Base-by-base conservation (phyloP, 2,329 filamentous ascomycete genomes). In the Penicillium janthinellum region DNA sequence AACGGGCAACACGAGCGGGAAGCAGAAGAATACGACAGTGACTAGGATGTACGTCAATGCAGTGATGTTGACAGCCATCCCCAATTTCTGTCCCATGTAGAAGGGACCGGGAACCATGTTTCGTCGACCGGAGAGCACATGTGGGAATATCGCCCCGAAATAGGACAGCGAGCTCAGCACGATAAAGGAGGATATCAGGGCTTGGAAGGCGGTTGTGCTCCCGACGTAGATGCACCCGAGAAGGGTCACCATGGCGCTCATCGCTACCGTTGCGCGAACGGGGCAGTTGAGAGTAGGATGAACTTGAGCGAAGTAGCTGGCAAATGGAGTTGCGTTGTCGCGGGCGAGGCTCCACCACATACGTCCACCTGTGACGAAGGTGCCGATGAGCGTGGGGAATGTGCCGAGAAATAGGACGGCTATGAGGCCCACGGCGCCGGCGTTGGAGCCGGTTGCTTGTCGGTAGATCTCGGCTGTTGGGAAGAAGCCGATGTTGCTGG, bases 401-500 rank as follows among this genome's bases (percentile, higher is more conserved):
- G 81, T 82, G 2, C 83, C 81, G 0, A 87, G 70, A 62, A 85
- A 80, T 31, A 84, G 78, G 1, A 89, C 78, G 35, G 83, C 72
- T 0, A 86, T 76, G 3, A 87, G 72, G 0, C 82, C 83, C 0
- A 82, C 78, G 0, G 84, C 81, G 0, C 83, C 84, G 0, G 77
- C 77, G 0, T 75, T 76, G 1, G 80, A 82, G 0, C 81, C 79
- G 0, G 84, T 86, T 0, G 83, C 84, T 71, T 87, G 85, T 28
- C 71, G 79, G 72, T 90, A 91, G 59, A 91, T 87, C 54, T 87
- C 84, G 6, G 86, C 84, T 12, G 90, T 83, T 0, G 89, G 88
- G 65, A 87, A 88, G 3, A 81, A 65, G 20, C 63, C 55, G 17
- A 70, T 65, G 11, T 50, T 74, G 35, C 81, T 82, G 57, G 77